These are phyloP conservation scores for Neopestalotiopsis rosae DNA, from an alignment of 2,329 filamentous ascomycete species.

Conservation along the genomic window DNA sequence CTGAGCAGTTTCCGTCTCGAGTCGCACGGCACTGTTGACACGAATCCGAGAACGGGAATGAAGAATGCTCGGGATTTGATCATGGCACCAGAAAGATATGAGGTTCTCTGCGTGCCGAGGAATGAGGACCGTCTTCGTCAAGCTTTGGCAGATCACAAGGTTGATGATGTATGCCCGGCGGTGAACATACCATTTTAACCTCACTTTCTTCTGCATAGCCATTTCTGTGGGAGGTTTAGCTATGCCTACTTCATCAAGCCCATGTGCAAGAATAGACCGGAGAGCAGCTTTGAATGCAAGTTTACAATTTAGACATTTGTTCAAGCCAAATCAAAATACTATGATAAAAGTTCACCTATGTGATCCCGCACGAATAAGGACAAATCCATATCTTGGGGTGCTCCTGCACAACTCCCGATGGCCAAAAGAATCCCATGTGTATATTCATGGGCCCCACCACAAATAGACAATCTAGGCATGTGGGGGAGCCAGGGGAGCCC, in stretches of 20 bases:
- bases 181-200: neutral
- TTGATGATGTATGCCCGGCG: slow-evolving; percentile 5
- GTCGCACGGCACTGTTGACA: neutral
- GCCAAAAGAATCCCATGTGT: too few species aligned
- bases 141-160: slow-evolving; percentile 8
- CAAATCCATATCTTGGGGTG: too few species aligned
- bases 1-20: slow-evolving; percentile 17
- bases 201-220: neutral
- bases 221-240: neutral
- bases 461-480: too few species aligned
- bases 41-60: slow-evolving; percentile 9
- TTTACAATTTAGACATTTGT: too few species aligned
- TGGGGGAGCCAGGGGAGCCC: too few species aligned
- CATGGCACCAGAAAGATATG: slow-evolving; percentile 8
- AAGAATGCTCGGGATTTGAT: slow-evolving; percentile 13
- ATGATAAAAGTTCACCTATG: too few species aligned
- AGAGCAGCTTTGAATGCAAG: too few species aligned
- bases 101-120: slow-evolving; percentile 11
- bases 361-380: too few species aligned
- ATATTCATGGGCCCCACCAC: too few species aligned
- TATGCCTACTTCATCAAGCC: neutral
- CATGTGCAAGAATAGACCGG: too few species aligned
- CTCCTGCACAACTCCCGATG: too few species aligned
- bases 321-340: too few species aligned
- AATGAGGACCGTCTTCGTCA: slow-evolving; percentile 10